Evolutionary conservation across 1,284 basidiomycete genomes (phyloP).

Genomic region (Apiotrichum veenhuisii): DNA sequence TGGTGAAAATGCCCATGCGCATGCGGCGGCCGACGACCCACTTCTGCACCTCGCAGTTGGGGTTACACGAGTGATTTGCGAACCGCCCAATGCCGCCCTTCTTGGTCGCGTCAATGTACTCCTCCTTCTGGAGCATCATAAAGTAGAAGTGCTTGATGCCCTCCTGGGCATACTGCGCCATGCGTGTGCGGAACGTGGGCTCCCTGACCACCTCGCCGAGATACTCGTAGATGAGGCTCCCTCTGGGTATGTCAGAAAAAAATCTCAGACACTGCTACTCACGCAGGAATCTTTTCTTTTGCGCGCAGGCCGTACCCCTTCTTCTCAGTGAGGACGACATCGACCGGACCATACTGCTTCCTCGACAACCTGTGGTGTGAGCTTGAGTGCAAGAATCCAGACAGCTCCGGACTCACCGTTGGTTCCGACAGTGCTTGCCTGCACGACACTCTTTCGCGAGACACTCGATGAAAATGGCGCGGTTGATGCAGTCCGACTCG

Average conservation of each 20-base stretch:
- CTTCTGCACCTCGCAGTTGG: conserved; percentile 98
- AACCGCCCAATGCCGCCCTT: conserved; percentile 94
- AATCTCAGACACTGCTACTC: conserved; percentile 35
- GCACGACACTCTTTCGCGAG: conserved; percentile 81
- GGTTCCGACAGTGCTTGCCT: conserved; percentile 79
- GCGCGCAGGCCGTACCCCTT: conserved; percentile 93
- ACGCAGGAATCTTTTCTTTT: conserved; percentile 67
- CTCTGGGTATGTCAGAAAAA: conserved; percentile 54
- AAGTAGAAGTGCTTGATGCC: conserved; percentile 98
- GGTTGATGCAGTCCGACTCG: conserved; percentile 91
- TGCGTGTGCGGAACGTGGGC: conserved; percentile 81
- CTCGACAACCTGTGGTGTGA: conserved; percentile 68
- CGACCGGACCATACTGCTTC: conserved; percentile 77
- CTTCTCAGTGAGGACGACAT: conserved; percentile 89
- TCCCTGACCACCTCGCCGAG: conserved; percentile 94
- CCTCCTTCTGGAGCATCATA: conserved; percentile 98
- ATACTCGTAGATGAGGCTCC: conserved; percentile 95
- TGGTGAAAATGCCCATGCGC: conserved; percentile 98
- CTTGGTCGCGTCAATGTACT: conserved; percentile 99
- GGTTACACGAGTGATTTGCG: conserved; percentile 96
- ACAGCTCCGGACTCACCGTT: conserved; percentile 62
- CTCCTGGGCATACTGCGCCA: conserved; percentile 88
- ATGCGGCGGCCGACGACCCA: conserved; percentile 91
- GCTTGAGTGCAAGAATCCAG: not conserved
- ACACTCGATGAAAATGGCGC: conserved; percentile 96